A percentile compares a stretch with the other conserved stretches of the same genome.
These are phyloP conservation scores for Diplotaxis tenuifolia DNA, from an alignment of 345 rosid species.

Conservation along the genomic window DNA sequence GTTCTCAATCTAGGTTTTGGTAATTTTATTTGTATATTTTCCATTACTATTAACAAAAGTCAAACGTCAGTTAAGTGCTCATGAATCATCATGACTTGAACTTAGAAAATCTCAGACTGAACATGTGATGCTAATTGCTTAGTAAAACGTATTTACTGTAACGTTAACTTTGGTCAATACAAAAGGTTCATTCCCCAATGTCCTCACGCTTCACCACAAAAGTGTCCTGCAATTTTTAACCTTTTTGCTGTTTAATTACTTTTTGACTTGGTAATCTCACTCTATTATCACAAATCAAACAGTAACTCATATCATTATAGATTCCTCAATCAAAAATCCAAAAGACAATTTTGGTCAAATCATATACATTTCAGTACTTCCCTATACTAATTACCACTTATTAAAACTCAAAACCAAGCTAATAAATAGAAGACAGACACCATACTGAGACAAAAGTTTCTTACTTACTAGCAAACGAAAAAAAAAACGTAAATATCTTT, in stretches of 20 bases:
- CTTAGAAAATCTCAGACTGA: neutral
- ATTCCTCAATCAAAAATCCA: conserved; percentile 12
- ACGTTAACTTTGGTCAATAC: conserved; percentile 25
- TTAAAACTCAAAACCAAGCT: conserved; percentile 27
- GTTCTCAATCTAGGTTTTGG: neutral
- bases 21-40: neutral
- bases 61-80: neutral
- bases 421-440: conserved; percentile 19
- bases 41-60: neutral
- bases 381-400: conserved; percentile 28
- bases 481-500: conserved; percentile 23
- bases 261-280: conserved; percentile 30
- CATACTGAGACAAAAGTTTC: conserved; percentile 17
- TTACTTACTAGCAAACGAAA: conserved; percentile 23
- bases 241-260: conserved; percentile 21
- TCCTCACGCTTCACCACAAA: conserved; percentile 36
- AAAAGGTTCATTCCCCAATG: conserved; percentile 35
- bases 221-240: conserved; percentile 8
- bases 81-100: neutral
- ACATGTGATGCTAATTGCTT: conserved; percentile 20
- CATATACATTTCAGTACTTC: conserved; percentile 32
- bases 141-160: conserved; percentile 10
- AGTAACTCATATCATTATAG: conserved; percentile 3
- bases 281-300: conserved; percentile 16
- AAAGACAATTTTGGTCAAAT: conserved; percentile 22